A percentile compares a stretch with the other conserved stretches of the same genome.
These are phyloP conservation scores for Solanum chilense DNA, from an alignment of 257 asterid species.

Conservation along the genomic window DNA sequence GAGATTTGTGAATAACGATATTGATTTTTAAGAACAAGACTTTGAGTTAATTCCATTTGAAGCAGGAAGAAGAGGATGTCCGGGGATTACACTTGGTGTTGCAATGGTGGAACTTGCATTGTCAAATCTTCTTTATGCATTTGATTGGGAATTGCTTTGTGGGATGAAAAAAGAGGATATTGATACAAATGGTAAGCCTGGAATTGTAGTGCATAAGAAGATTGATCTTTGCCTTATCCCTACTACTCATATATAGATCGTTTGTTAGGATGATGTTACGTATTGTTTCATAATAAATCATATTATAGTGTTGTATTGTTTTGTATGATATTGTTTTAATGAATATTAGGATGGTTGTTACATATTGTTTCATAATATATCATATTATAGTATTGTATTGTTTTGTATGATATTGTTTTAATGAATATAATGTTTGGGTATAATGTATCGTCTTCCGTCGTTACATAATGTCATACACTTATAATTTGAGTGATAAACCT, in stretches of 20 bases:
- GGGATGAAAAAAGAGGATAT: background rate
- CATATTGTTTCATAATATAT: too few relatives aligned
- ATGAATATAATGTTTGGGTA: too few relatives aligned
- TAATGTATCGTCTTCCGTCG: too few relatives aligned
- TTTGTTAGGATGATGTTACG: too few relatives aligned
- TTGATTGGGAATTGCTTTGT: background rate
- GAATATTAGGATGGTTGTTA: too few relatives aligned
- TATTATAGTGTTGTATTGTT: too few relatives aligned
- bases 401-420: too few relatives aligned
- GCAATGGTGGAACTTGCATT: background rate
- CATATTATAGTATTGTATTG: too few relatives aligned
- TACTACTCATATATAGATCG: background rate
- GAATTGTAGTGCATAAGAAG: background rate
- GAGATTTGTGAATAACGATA: background rate
- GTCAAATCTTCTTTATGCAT: background rate
- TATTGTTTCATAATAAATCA: too few relatives aligned
- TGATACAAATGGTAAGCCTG: background rate
- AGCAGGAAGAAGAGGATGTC: background rate
- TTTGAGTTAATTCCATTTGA: background rate
- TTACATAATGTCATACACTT: too few relatives aligned
- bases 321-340: too few relatives aligned
- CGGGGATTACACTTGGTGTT: background rate
- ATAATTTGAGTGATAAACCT: too few relatives aligned
- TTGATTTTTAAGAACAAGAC: background rate
- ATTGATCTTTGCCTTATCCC: background rate